Conservation (phyloP, 352 stramenopile genomes). For the Elongisporangium undulatum region DNA sequence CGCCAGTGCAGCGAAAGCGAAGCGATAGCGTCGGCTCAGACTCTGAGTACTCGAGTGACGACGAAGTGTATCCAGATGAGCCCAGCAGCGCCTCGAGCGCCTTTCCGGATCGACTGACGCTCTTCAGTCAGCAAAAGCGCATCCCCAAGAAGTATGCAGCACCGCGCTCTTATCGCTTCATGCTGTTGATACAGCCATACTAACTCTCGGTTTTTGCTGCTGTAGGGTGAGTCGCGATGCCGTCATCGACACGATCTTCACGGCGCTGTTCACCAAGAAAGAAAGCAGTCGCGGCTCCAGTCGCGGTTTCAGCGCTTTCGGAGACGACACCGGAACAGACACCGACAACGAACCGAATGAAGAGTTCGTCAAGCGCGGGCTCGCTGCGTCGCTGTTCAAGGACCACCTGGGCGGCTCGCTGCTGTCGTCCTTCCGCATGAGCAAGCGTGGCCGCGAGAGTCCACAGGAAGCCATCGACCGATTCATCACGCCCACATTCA, state of each 20-base stretch:
- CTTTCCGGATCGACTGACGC: conserved; percentile 64
- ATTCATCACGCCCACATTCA: conserved; percentile 67
- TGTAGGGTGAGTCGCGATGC: conserved; percentile 67
- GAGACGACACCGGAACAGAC: conserved; percentile 72
- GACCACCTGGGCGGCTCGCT: conserved; percentile 35
- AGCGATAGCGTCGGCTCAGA: conserved; percentile 39
- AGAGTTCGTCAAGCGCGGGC: conserved; percentile 77
- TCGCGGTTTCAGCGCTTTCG: conserved; percentile 53
- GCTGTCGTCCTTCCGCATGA: conserved; percentile 8
- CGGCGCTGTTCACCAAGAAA: conserved; percentile 57
- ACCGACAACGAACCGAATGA: conserved; percentile 76
- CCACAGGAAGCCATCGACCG: conserved; percentile 51
- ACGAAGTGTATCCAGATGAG: conserved; percentile 67
- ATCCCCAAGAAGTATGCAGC: conserved; percentile 46
- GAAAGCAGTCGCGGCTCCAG: conserved; percentile 9
- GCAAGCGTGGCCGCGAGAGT: conserved; percentile 27
- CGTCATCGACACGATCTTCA: conserved; percentile 81
- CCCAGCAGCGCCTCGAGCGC: conserved; percentile 28
- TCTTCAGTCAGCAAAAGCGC: conserved; percentile 80
- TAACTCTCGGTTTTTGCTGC: background rate
- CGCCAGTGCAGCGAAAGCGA: conserved; percentile 18
- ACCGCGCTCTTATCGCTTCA: background rate
- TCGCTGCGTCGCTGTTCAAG: conserved; percentile 75
- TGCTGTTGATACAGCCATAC: background rate
- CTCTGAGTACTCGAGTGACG: conserved; percentile 43